These are phyloP conservation scores for Melaleuca alternifolia DNA, from an alignment of 345 rosid species.

Conservation along the genomic window DNA sequence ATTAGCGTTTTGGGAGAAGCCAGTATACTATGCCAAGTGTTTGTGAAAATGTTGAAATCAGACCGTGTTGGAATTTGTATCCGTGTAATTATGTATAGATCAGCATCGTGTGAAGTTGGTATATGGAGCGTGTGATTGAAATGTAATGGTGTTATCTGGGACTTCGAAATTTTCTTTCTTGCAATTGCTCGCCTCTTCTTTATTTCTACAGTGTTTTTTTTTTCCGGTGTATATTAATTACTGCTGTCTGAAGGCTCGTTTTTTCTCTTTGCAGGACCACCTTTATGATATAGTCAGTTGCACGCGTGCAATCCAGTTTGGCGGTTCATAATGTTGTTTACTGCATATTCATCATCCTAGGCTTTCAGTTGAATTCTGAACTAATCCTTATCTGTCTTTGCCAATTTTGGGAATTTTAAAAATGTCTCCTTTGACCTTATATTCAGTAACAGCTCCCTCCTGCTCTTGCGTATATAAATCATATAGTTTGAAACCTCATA, in stretches of 20 bases:
- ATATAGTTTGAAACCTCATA: not conserved
- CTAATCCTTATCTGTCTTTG: not conserved
- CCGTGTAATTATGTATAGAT: not conserved
- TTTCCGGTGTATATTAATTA: not conserved
- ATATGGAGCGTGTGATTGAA: not conserved
- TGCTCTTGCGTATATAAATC: not conserved
- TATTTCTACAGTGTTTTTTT: not conserved
- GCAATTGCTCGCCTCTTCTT: not conserved
- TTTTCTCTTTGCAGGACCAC: not conserved
- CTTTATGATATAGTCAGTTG: not conserved
- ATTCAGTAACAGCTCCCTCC: not conserved
- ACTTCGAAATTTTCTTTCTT: not conserved
- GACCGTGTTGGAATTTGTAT: not conserved
- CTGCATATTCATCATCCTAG: not conserved
- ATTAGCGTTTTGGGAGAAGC: not conserved
- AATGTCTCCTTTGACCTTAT: not conserved
- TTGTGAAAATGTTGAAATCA: not conserved
- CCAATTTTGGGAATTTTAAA: not conserved
- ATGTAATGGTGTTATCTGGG: not conserved
- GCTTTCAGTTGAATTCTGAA: not conserved
- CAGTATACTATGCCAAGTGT: not conserved
- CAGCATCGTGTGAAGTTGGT: not conserved
- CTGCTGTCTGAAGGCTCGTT: not conserved
- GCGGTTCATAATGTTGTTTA: not conserved
- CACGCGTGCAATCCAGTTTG: not conserved